Evolutionary conservation across 106 monocot species (phyloP), one percentile per base, ranked within the genome.

Genomic region (Dendrobium catenatum): DNA sequence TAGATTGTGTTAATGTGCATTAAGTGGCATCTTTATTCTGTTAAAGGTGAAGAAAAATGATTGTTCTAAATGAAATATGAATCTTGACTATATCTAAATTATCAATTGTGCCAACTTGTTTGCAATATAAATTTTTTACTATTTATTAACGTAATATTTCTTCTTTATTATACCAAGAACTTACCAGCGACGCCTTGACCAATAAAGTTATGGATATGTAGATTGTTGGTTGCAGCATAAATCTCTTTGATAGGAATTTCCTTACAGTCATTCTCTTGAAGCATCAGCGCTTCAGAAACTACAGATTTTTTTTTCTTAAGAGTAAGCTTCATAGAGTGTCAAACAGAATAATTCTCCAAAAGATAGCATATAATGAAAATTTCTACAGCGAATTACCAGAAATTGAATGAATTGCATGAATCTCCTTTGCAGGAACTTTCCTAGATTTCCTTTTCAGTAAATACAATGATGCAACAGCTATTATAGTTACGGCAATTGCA

Each of bases 241-340:
- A 89, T 89, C 75, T 89, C 89, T 67, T 86, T 86, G 13, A 83
- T 22, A 6, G 84, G 78, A 24, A 89, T 86, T 58, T 84, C 22
- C 67, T 79, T 82, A 78, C 85, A 88, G 70, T 17, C 75, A 84
- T 66, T n/a, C 26, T 83, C 89, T 26, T 86, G 84, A 44, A 73
- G 49, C 55, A 79, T 48, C 61, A 72, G 68, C 19, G 46, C 79
- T 58, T 84, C 33, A 29, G 85, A 86, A 75, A 24, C 86, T 84
- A 72, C 47, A 79, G 29, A 49, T 42, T 22, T 26, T 42, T 22
- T 24, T 27, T 76, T 76, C 3, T 76, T 22, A 18, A 76, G 22
- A 49, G 49, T 76, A 47, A 76, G 76, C 27, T 49, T 42, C 76
- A 17, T 6, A 44, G 16, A 37, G 33, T 74, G 42, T 74, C 20